phyloP scores from a whole-genome alignment of 2,329 filamentous ascomycete genomes.

The Curvularia hawaiiensis region DNA sequence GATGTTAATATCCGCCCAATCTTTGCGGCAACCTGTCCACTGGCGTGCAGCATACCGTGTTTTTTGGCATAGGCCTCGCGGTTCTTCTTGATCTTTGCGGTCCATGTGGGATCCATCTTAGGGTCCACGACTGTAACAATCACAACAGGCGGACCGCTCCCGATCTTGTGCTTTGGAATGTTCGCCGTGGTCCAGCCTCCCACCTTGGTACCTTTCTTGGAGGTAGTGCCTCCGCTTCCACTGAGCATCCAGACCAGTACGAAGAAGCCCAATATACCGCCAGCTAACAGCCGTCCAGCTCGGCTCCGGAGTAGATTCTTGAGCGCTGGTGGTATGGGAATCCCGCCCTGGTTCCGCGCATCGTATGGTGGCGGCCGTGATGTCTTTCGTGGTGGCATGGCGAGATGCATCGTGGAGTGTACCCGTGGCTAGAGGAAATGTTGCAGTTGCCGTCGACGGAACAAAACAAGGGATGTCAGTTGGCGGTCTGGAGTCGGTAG shows the following conservation, averaged over 20 bases:
- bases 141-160: conserved; percentile 63
- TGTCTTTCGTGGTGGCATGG: conserved; percentile 82
- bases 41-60: conserved; percentile 65
- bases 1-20: conserved; percentile 1
- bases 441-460: conserved; percentile 9
- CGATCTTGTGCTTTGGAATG: conserved; percentile 45
- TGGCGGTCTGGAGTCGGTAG: conserved; percentile 7
- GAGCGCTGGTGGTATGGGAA: conserved; percentile 51
- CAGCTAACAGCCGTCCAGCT: conserved; percentile 63
- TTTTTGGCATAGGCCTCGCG: conserved; percentile 80
- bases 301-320: conserved; percentile 57
- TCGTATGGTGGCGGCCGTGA: conserved; percentile 76
- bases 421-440: conserved; percentile 25
- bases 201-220: conserved; percentile 16
- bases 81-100: conserved; percentile 78
- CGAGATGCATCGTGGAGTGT: conserved; percentile 73
- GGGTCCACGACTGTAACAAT: conserved; percentile 85
- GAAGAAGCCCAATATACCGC: conserved; percentile 63
- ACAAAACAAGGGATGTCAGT: conserved; percentile 31
- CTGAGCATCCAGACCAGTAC: conserved; percentile 45
- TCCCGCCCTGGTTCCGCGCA: conserved; percentile 57
- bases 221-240: conserved; percentile 29
- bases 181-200: conserved; percentile 19
- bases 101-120: conserved; percentile 67
- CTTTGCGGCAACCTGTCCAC: neutral